Base-by-base conservation (phyloP, 495 filamentous ascomycete species). In the Annulohypoxylon maeteangense region DNA sequence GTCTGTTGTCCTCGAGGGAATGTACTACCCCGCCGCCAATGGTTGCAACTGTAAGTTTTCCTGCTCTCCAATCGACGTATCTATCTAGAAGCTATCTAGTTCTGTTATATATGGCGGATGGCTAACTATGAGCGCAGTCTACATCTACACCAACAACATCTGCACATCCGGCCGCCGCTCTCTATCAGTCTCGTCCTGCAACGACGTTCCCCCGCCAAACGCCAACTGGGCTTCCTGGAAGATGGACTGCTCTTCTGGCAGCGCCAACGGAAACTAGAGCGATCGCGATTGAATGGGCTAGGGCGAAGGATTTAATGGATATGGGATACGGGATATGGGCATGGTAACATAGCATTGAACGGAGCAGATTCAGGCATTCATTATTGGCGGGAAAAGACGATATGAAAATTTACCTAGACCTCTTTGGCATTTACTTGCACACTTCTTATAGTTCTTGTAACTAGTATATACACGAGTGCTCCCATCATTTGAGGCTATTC, bases 31-130 rank as follows among this genome's bases (percentile, higher is more conserved):
- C 29, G 75, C 54, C 18, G 72, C 67, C 22, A 16, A 50, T 47
- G 70, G 65, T 10, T 77, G 73, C 68, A 67, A 3, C 23, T 44
- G 75, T 77, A 72, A 67, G 75, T 64, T 29, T 20, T n/a, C 11
- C 29, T 25, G 12, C 27, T n/a, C 12, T 22, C 5, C 31, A 40
- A 29, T 1, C 6, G 2, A 16, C 12, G 11, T 40, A 14, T 2
- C 12, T 14, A 40, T 4, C 4, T 29, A 29, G 27, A 29, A n/a
- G n/a, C n/a, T n/a, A n/a, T n/a, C n/a, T 29, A 29, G 27, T 2
- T 29, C 27, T 6, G 3, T 2, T 2, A 6, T 29, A 29, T 29
- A 2, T 29, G 27, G 14, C 4, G 11, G 5, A 40, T 40, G 32
- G 12, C 45, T 62, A 55, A 62, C 42, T 1, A 20, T 14, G 34